These are phyloP conservation scores for Mikania micrantha DNA, from an alignment of 129 eudicot genomes.

Conservation along the genomic window DNA sequence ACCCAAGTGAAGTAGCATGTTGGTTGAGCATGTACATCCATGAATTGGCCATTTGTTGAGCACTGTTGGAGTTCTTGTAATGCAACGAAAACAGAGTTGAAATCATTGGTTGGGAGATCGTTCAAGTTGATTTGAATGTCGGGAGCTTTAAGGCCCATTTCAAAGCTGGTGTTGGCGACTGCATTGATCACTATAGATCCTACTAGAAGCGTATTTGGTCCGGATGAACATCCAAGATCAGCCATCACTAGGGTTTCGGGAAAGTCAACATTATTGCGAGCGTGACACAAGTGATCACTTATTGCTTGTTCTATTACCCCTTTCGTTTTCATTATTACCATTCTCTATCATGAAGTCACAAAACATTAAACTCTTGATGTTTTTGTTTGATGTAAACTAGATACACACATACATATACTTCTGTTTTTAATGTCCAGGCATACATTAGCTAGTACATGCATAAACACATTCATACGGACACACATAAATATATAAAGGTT, in stretches of 20 bases:
- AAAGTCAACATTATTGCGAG: not conserved
- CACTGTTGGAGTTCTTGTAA: constrained; percentile 33
- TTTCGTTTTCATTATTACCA: constrained; percentile 16
- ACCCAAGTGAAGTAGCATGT: constrained; percentile 47
- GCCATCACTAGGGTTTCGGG: constrained; percentile 44
- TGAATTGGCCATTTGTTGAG: not conserved
- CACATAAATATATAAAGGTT: no score
- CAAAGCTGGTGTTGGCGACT: constrained; percentile 20
- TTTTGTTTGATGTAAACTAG: no score
- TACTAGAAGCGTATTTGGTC: constrained; percentile 57
- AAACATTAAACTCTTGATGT: no score
- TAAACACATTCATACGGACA: no score
- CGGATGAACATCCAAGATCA: constrained; percentile 75
- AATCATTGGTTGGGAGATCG: constrained; percentile 83
- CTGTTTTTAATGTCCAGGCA: no score
- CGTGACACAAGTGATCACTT: constrained; percentile 2
- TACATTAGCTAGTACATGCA: no score
- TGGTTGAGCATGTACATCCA: constrained; percentile 15
- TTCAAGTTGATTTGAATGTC: constrained; percentile 55
- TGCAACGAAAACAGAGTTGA: constrained; percentile 50
- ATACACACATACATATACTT: no score
- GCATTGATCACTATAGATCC: constrained; percentile 37
- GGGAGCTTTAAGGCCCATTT: constrained; percentile 30
- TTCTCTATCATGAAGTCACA: constrained; percentile 24
- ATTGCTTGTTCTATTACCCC: constrained; percentile 17